These are phyloP conservation scores for Candida xyloterini DNA, from an alignment of 805 yeast genomes.

Conservation along the genomic window DNA sequence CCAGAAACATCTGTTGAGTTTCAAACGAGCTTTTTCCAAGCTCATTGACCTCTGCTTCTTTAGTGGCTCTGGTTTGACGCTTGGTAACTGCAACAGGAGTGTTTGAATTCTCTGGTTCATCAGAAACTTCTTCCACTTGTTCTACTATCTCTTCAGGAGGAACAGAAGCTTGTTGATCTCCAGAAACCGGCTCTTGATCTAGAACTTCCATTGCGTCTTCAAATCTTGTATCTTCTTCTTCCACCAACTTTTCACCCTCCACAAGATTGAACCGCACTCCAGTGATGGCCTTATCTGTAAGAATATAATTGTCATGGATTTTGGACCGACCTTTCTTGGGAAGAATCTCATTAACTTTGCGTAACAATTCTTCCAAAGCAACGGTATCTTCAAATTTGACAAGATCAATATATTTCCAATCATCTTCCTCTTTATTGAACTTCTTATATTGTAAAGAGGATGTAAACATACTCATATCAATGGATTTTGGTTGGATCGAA, in stretches of 20 bases:
- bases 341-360: slow-evolving; percentile 25
- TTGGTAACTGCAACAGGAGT: slow-evolving; percentile 12
- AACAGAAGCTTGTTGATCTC: slow-evolving; percentile 7
- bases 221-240: neutral
- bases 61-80: slow-evolving; percentile 20
- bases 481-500: neutral
- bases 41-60: slow-evolving; percentile 18
- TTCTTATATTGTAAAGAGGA: slow-evolving; percentile 15
- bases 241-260: slow-evolving; percentile 5
- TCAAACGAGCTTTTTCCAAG: slow-evolving; percentile 14
- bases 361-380: slow-evolving; percentile 20
- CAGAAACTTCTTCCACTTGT: neutral
- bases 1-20: slow-evolving; percentile 19
- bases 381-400: slow-evolving; percentile 13
- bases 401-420: slow-evolving; percentile 21
- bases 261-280: slow-evolving; percentile 35
- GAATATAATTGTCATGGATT: slow-evolving; percentile 49
- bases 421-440: slow-evolving; percentile 25
- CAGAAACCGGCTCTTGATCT: neutral
- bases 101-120: neutral
- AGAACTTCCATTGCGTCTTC: slow-evolving; percentile 1
- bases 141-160: slow-evolving; percentile 8
- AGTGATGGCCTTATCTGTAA: slow-evolving; percentile 49
- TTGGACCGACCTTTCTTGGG: slow-evolving; percentile 42
- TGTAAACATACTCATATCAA: slow-evolving; percentile 8